Percentiles rank a stretch among this genome's conserved stretches.
These are phyloP conservation scores for Yarrowia sp. DNA, from an alignment of 805 yeast genomes.

Conservation along the genomic window DNA sequence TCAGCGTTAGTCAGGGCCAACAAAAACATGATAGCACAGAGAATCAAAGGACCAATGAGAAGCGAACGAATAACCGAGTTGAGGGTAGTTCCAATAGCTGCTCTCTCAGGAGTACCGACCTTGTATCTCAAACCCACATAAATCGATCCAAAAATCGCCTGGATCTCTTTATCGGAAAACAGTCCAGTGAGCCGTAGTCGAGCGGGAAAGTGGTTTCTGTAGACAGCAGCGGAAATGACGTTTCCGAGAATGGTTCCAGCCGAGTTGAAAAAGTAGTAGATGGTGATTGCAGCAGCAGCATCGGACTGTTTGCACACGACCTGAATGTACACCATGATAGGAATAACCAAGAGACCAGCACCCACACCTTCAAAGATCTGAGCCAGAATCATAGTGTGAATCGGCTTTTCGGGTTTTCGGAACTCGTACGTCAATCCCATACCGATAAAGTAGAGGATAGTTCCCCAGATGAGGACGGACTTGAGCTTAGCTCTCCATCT, in stretches of 20 bases:
- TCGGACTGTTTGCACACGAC: constrained; percentile 11
- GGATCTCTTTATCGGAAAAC: neutral
- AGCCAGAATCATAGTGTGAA: constrained; percentile 3
- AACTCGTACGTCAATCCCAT: constrained; percentile 17
- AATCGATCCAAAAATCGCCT: neutral
- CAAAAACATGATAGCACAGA: constrained; percentile 2
- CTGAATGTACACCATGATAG: constrained; percentile 24
- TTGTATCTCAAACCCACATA: neutral
- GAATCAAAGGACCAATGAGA: constrained; percentile 1
- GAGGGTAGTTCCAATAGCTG: neutral
- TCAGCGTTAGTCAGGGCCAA: neutral
- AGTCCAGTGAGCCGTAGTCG: neutral
- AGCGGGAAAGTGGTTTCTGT: constrained; percentile 11
- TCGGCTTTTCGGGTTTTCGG: constrained; percentile 10
- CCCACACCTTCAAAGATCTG: constrained; percentile 19
- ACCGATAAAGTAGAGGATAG: constrained; percentile 1
- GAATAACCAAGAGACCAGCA: neutral
- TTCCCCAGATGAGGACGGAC: constrained; percentile 4
- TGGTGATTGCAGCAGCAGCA: constrained; percentile 25
- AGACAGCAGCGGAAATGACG: constrained; percentile 28
- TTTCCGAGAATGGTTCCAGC: constrained; percentile 27
- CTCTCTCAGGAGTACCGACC: neutral
- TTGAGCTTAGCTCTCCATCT: constrained; percentile 19
- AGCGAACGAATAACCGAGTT: constrained; percentile 7
- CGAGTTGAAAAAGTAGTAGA: constrained; percentile 23